phyloP scores from a whole-genome alignment of 192 early-diverging fungal genomes.

The Gigaspora rosea region DNA sequence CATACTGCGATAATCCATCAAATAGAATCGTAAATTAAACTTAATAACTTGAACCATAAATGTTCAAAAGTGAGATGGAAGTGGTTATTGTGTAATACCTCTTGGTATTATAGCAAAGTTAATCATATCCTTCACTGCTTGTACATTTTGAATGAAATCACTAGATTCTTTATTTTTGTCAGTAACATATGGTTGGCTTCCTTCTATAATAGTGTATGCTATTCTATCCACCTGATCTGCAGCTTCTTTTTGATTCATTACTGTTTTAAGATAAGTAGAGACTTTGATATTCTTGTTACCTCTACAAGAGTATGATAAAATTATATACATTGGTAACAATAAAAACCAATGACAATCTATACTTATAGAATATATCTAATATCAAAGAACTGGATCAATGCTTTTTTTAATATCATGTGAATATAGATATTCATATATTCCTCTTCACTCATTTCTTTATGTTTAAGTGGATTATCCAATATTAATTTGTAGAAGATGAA shows the following conservation, averaged over 20 bases:
- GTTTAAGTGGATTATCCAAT: conserved; percentile 12
- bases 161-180: conserved; percentile 1
- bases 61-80: conserved; percentile 5
- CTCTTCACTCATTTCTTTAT: conserved; percentile 25
- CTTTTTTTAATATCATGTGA: conserved; percentile 27
- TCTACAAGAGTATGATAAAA: conserved; percentile 8
- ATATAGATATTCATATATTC: conserved; percentile 24
- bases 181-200: conserved; percentile 19
- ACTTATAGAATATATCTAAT: conserved; percentile 22
- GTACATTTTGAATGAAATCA: conserved; percentile 26
- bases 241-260: conserved; percentile 18
- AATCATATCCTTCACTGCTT: conserved; percentile 30
- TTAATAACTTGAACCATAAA: conserved; percentile 28
- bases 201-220: conserved; percentile 18
- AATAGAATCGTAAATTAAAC: conserved; percentile 28
- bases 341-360: conserved; percentile 5
- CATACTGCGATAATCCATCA: conserved; percentile 33
- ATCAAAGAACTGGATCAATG: conserved; percentile 2
- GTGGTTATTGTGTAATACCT: conserved; percentile 10
- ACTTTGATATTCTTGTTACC: conserved; percentile 21
- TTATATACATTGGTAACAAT: background rate
- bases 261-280: conserved; percentile 13
- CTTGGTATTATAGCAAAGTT: conserved; percentile 25
- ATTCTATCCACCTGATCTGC: conserved; percentile 23
- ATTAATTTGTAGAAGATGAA: conserved; percentile 10